Conservation (phyloP, 352 stramenopile genomes). For the Phytopythium chamaehyphon region DNA sequence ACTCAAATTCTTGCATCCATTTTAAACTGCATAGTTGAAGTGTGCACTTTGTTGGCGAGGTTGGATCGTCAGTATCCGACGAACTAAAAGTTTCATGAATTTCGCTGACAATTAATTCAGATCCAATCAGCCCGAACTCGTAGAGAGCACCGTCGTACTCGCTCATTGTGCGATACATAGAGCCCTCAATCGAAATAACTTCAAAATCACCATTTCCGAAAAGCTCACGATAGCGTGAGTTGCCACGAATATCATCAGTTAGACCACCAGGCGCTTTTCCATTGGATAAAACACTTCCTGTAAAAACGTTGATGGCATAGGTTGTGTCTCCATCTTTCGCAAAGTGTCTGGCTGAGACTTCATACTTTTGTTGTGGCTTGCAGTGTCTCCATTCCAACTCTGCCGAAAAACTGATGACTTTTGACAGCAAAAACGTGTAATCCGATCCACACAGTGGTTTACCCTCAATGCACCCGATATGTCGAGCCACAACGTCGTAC, state of each 20-base stretch:
- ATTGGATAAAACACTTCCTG: slow-evolving; percentile 33
- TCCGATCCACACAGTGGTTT: too few species aligned
- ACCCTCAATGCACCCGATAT: slow-evolving; percentile 8
- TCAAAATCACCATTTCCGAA: slow-evolving; percentile 55
- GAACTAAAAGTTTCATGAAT: slow-evolving; percentile 3
- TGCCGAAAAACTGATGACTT: slow-evolving; percentile 11
- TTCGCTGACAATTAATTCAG: slow-evolving; percentile 34
- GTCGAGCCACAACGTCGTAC: slow-evolving; percentile 28
- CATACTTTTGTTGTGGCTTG: too few species aligned
- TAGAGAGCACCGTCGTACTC: slow-evolving; percentile 24
- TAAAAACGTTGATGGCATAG: slow-evolving; percentile 54
- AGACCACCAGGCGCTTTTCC: slow-evolving; percentile 33
- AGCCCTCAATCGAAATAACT: slow-evolving; percentile 18
- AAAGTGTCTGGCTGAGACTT: too few species aligned
- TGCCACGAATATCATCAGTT: slow-evolving; percentile 23
- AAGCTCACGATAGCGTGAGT: slow-evolving; percentile 26
- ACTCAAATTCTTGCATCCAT: slow-evolving; percentile 24
- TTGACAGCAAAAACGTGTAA: not conserved
- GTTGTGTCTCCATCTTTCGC: too few species aligned
- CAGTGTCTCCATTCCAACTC: not conserved
- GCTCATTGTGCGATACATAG: slow-evolving; percentile 25
- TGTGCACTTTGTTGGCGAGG: slow-evolving; percentile 5
- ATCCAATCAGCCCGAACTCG: slow-evolving; percentile 23
- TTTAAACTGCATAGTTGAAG: slow-evolving; percentile 25
- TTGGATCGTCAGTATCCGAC: not conserved